Base-by-base conservation (phyloP, 2,329 filamentous ascomycete genomes). In the Cercospora janseana region DNA sequence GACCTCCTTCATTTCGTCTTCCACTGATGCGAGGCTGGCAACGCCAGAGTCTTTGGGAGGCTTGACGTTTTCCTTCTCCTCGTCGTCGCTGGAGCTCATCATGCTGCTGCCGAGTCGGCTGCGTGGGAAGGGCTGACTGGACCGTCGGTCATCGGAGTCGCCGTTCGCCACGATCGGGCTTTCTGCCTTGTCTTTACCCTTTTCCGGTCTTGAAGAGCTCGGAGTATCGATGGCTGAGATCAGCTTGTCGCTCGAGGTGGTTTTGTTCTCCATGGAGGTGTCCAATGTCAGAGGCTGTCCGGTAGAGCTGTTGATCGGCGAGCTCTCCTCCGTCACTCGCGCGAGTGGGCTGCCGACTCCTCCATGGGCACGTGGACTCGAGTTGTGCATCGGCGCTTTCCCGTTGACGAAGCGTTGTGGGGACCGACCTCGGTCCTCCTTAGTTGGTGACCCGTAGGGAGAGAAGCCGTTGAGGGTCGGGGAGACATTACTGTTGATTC, bases 341-440 rank as follows among this genome's bases (percentile, higher is more conserved):
- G 86, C 85, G 50, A 92, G 73, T 12, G 87, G 86, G 59, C 84
- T 88, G 10, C 83, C 78, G 62, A 89, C 84, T 20, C 46, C 46
- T 29, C 44, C 44, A 58, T 81, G 80, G 54, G 79, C 82, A 9
- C 80, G 78, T 1, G 85, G 79, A 51, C 82, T 86, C 15, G 85
- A 83, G 59, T 82, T 87, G 7, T 49, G 44, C 27, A 74, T 55
- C 79, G 75, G 70, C 20, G 83, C 83, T 44, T 81, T 81, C 51
- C 77, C 80, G 59, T 76, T 83, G 8, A 60, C 54, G 27, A 86
- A 79, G 35, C 87, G 79, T 61, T 89, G 84, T 66, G 87, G 79
- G 28, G 85, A 85, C 40, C 87, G 78, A 49, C 87, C 87, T 27
- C 87, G 82, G 31, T 78, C 75, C 61, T 84, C 81, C 32, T 75